These are phyloP conservation scores for Pneumocystis carinii DNA, from an alignment of 1,139 yeast species.

Conservation along the genomic window DNA sequence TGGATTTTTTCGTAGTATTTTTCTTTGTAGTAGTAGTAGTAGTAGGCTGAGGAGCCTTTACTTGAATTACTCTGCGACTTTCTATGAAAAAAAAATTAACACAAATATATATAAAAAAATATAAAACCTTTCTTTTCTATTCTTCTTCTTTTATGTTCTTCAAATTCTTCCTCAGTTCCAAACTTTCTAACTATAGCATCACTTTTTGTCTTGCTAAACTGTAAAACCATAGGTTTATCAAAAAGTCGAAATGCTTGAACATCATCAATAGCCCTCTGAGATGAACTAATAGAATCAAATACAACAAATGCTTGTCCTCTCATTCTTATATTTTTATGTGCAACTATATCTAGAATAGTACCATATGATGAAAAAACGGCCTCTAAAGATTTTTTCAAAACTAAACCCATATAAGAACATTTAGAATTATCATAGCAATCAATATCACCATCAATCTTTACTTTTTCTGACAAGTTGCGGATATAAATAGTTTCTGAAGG, in stretches of 20 bases:
- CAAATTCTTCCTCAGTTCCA: constrained; percentile 21
- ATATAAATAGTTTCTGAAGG: constrained; percentile 31
- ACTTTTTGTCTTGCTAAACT: constrained; percentile 33
- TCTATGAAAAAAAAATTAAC: background rate
- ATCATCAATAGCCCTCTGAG: constrained; percentile 35
- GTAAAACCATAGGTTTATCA: constrained; percentile 38
- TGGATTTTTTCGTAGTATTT: constrained; percentile 16
- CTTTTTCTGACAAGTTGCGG: constrained; percentile 58
- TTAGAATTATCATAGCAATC: background rate
- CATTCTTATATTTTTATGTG: constrained; percentile 48
- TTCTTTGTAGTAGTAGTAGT: constrained; percentile 11
- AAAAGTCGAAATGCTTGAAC: constrained; percentile 35
- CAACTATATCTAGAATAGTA: constrained; percentile 37
- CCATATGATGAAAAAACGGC: constrained; percentile 36
- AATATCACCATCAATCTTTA: constrained; percentile 29
- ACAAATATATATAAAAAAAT: background rate
- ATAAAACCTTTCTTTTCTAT: constrained; percentile 14
- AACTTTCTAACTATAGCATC: constrained; percentile 29
- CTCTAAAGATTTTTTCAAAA: constrained; percentile 34
- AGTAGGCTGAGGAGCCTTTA: constrained; percentile 15
- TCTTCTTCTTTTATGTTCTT: constrained; percentile 23
- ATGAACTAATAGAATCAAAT: constrained; percentile 32
- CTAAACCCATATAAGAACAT: constrained; percentile 12
- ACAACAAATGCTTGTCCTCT: constrained; percentile 83
- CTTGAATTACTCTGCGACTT: constrained; percentile 14